phyloP scores from a whole-genome alignment of 169 alveolate species.

The Plasmodium relictum region DNA sequence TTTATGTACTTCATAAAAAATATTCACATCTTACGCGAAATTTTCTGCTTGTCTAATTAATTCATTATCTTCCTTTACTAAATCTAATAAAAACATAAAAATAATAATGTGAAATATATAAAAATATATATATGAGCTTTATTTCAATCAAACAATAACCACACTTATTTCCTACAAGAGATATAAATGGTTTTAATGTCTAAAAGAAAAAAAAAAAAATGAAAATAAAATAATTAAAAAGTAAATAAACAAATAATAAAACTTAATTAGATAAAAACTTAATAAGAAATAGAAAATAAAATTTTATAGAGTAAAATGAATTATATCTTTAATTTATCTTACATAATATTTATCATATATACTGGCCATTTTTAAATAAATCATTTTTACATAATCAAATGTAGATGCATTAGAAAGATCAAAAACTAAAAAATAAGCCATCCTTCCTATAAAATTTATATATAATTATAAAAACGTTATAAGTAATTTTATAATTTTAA shows the following conservation, averaged over 20 bases:
- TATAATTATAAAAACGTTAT: constrained; percentile 11
- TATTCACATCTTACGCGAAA: constrained; percentile 18
- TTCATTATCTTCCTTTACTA: constrained; percentile 11
- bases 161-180: constrained; percentile 75
- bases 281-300: background rate
- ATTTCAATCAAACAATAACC: constrained; percentile 8
- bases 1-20: constrained; percentile 1
- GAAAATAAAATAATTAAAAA: constrained; percentile 1
- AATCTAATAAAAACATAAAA: constrained; percentile 33
- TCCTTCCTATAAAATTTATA: constrained; percentile 41
- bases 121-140: background rate
- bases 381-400: constrained; percentile 59
- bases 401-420: constrained; percentile 67
- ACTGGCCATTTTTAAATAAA: constrained; percentile 61
- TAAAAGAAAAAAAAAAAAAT: constrained; percentile 19
- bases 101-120: constrained; percentile 6
- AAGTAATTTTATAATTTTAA: background rate
- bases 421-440: constrained; percentile 75
- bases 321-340: background rate
- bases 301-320: background rate
- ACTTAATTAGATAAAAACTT: no score
- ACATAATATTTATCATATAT: constrained; percentile 43
- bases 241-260: background rate
- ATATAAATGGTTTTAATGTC: constrained; percentile 72
- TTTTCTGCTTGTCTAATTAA: constrained; percentile 42